phyloP scores from a whole-genome alignment of 164 flowering plant species.

The Echeveria elegans region DNA sequence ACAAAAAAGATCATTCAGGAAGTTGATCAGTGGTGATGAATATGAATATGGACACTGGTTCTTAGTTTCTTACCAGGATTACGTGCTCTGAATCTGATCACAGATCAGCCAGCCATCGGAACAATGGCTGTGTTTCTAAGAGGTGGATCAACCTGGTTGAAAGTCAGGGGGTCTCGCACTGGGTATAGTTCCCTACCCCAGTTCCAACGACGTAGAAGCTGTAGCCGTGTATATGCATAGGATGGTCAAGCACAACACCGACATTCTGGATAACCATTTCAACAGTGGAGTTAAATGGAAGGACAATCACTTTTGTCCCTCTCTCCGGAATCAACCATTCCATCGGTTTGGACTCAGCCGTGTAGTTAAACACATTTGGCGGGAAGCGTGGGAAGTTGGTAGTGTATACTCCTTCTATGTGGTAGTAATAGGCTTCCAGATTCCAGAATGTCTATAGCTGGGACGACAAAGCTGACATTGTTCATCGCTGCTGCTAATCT shows the following conservation, averaged over 20 bases:
- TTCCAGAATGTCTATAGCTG: conserved; percentile 30
- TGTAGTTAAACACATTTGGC: conserved; percentile 26
- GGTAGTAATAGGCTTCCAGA: conserved; percentile 35
- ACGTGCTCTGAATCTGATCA: conserved; percentile 41
- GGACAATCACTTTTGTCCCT: conserved; percentile 30
- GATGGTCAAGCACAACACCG: conserved; percentile 30
- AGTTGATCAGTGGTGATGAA: background rate
- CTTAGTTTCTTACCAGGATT: conserved; percentile 40
- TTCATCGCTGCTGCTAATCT: conserved; percentile 37
- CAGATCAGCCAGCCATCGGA: conserved; percentile 47
- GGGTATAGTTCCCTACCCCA: conserved; percentile 50
- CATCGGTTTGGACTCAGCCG: conserved; percentile 22
- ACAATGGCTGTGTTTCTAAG: conserved; percentile 30
- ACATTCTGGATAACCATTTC: conserved; percentile 52
- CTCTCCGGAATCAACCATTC: conserved; percentile 11
- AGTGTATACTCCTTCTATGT: conserved; percentile 24
- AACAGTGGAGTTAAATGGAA: conserved; percentile 26
- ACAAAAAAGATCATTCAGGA: background rate
- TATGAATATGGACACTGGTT: background rate
- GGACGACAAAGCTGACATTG: conserved; percentile 39
- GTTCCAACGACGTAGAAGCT: conserved; percentile 54
- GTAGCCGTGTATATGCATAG: conserved; percentile 53
- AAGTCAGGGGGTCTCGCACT: conserved; percentile 26
- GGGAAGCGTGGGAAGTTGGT: conserved; percentile 34
- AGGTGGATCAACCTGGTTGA: conserved; percentile 59